Conservation (phyloP, 257 asterid species). For the Capsicum chinense region DNA sequence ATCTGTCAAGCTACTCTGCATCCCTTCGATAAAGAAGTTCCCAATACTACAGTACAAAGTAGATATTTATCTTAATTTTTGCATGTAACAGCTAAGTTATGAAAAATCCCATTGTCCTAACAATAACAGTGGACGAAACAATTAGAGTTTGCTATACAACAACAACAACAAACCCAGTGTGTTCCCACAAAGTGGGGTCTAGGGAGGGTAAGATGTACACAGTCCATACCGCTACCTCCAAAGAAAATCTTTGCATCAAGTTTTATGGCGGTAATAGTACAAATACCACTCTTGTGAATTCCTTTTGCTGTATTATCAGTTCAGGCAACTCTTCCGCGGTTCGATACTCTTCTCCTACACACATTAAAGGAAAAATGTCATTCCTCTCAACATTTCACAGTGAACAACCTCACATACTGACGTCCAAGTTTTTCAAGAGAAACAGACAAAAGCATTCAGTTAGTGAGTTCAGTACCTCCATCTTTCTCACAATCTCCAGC, state of each 20-base stretch:
- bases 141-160: not conserved
- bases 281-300: conserved; percentile 71
- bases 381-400: conserved; percentile 1
- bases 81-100: not conserved
- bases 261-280: not conserved
- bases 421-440: not conserved
- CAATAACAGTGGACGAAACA: not conserved
- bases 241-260: not conserved
- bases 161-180: not conserved
- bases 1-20: not conserved
- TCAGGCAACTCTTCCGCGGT: conserved; percentile 91
- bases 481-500: conserved; percentile 65
- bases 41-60: not conserved
- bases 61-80: not conserved
- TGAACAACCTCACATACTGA: not conserved
- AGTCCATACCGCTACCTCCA: too few relatives aligned
- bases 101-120: not conserved
- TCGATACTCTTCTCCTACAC: conserved; percentile 80
- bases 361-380: conserved; percentile 27
- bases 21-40: conserved; percentile 15
- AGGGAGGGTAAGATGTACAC: too few relatives aligned
- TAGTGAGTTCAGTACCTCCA: conserved; percentile 67
- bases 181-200: too few relatives aligned
- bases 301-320: conserved; percentile 96
- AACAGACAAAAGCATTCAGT: not conserved